Evolutionary conservation across 768 basidiomycete species (phyloP), one percentile per base, ranked within the genome.

Genomic region (Agaricus subrufescens): DNA sequence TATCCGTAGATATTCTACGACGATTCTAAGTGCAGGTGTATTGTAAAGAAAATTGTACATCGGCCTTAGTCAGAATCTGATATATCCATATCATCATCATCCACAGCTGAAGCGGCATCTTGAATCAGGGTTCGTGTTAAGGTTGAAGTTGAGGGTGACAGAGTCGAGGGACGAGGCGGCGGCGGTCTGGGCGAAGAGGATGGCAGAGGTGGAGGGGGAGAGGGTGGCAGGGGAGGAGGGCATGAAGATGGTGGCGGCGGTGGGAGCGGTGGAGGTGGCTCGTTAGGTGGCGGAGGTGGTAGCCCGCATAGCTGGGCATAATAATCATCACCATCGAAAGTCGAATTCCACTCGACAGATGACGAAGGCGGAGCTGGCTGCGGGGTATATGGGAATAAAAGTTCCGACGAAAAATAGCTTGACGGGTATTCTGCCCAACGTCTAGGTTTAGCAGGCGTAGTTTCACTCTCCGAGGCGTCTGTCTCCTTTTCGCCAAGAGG

Each of bases 401-500:
- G 73, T 40, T 74, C 68, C 37, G 75, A 84, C 3, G 80, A 78
- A 62, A 90, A 90, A 57, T 82, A 76, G 9, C 76, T 76, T 38
- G 73, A 66, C 3, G 86, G 84, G 62, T 86, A 90, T 37, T 58
- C 65, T 10, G 85, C 88, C 88, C 89, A 89, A 51, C 86, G 76
- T 34, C 61, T 66, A 11, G 56, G 25, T 50, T 31, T 45, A 14
- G 56, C 12, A 31, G 34, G 11, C 34, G 46, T 37, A 52, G 40
- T 15, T 23, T 48, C 27, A 14, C 50, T 40, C 12, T 55, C 54
- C 14, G 42, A 38, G 27, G 54, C 44, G 25, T 49, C 46, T 26
- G 38, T 26, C n/a, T 48, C 11, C 25, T 27, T 29, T 37, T 48
- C 23, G 14, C 47, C 12, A 30, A 25, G 37, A 48, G 40, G 15